Evolutionary conservation across 164 flowering plant species (phyloP).

Genomic region (Vitis rupestris): DNA sequence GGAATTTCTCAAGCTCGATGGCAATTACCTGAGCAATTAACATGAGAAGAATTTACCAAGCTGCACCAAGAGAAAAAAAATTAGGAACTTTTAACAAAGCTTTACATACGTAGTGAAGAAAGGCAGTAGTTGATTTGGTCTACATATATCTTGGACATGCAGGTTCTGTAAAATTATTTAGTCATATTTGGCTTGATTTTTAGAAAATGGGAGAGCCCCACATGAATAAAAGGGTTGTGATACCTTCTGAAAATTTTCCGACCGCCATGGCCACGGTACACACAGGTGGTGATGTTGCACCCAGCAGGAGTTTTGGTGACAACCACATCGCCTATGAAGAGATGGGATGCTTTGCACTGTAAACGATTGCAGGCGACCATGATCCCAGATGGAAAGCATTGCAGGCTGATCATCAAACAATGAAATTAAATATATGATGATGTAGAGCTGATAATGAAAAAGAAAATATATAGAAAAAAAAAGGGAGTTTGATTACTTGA

Average conservation of each 20-base stretch:
- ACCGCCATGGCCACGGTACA: slow-evolving; percentile 28
- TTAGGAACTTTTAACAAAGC: neutral
- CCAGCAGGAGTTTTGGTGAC: slow-evolving; percentile 8
- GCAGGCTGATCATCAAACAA: slow-evolving; percentile 12
- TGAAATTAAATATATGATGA: neutral
- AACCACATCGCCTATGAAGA: slow-evolving; percentile 21
- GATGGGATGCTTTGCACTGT: slow-evolving; percentile 25
- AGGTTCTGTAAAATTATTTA: too few relatives aligned
- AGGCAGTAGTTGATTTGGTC: too few relatives aligned
- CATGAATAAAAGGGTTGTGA: too few relatives aligned
- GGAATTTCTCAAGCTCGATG: neutral
- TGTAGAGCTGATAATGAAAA: neutral
- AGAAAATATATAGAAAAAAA: neutral
- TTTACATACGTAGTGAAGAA: too few relatives aligned
- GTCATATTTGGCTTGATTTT: too few relatives aligned
- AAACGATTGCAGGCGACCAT: slow-evolving; percentile 18
- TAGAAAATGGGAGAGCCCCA: too few relatives aligned
- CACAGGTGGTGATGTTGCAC: slow-evolving; percentile 25
- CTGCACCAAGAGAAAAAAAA: neutral
- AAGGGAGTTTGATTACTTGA: slow-evolving; percentile 17
- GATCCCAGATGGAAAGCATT: slow-evolving; percentile 7
- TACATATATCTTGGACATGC: too few relatives aligned
- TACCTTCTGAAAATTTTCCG: slow-evolving; percentile 16
- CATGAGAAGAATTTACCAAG: slow-evolving; percentile 4
- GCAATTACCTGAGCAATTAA: slow-evolving; percentile 2